Evolutionary conservation across 2,329 filamentous ascomycete species (phyloP), one percentile per base, ranked within the genome.

Genomic region (Rutstroemia sydowiana): DNA sequence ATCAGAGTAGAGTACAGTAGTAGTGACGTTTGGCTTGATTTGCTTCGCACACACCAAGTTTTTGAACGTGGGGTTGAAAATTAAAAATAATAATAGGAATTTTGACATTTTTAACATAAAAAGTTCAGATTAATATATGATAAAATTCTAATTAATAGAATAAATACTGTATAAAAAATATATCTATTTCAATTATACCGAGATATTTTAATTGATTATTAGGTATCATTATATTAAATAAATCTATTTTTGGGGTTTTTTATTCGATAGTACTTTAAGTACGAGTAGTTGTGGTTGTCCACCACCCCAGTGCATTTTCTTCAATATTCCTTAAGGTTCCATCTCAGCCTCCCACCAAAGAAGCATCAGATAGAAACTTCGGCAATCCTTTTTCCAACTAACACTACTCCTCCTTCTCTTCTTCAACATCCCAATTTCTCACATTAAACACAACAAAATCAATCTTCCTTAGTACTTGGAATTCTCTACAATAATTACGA

Each of bases 271-370:
- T n/a, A n/a, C n/a, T n/a, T n/a, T n/a, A n/a, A n/a, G n/a, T n/a
- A n/a, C n/a, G n/a, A n/a, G 31, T 32, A 14, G 9, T 14, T 14
- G 31, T 34, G 16, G 13, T 36, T 13, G 8, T 10, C 13, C 10
- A 11, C 11, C n/a, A 34, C 31, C 39, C 3, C n/a, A 28, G 18
- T n/a, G 32, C 21, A 39, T 41, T 37, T 51, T 51, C 48, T 43
- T 26, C 32, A 51, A 45, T 46, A n/a, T 51, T 51, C 48, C 45
- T 41, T 30, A 23, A 51, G 48, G 23, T 51, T 51, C 48, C 48
- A 51, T 51, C 34, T 51, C 18, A 23, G 16, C 9, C 48, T 37
- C 41, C 48, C 45, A 41, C 48, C 48, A 20, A 23, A 40, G 14
- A 23, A 45, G 40, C 11, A 50, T 21, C 31, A 20, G 36, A 45